A percentile compares a stretch with the other conserved stretches of the same genome.
Conservation (phyloP, 306 rosid species). For the Fagus sylvatica region DNA sequence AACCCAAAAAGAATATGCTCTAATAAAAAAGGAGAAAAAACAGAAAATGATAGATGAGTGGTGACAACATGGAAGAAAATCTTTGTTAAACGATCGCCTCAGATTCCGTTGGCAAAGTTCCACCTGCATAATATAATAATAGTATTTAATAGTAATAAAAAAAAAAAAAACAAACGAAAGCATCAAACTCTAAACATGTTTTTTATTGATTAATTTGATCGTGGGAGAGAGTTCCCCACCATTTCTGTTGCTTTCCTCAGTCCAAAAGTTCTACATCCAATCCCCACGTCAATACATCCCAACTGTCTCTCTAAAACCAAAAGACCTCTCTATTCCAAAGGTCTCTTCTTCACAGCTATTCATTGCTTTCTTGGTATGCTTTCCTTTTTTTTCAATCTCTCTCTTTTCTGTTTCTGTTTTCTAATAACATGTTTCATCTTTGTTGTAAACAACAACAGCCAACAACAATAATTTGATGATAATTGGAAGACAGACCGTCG, state of each 20-base stretch:
- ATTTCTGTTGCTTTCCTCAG: neutral
- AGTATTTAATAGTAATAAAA: too few relatives aligned
- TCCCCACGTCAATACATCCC: neutral
- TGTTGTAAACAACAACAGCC: too few relatives aligned
- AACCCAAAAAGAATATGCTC: too few relatives aligned
- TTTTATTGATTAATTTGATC: neutral
- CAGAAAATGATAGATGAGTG: too few relatives aligned
- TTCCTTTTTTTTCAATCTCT: neutral
- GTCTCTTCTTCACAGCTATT: neutral
- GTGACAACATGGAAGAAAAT: too few relatives aligned
- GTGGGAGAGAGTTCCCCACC: neutral
- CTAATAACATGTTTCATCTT: too few relatives aligned
- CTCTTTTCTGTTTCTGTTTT: neutral
- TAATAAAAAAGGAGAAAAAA: too few relatives aligned
- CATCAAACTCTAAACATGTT: neutral
- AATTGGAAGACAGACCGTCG: neutral
- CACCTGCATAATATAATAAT: too few relatives aligned
- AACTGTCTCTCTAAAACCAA: neutral
- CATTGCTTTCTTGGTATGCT: too few relatives aligned
- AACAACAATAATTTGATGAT: neutral
- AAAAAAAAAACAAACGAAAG: too few relatives aligned
- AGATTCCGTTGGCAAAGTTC: too few relatives aligned
- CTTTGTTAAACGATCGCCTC: too few relatives aligned
- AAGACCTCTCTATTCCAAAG: neutral
- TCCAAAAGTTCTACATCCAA: neutral